A percentile compares a stretch with the other conserved stretches of the same genome.
phyloP scores from a whole-genome alignment of 306 rosid species.

The Quercus alba region DNA sequence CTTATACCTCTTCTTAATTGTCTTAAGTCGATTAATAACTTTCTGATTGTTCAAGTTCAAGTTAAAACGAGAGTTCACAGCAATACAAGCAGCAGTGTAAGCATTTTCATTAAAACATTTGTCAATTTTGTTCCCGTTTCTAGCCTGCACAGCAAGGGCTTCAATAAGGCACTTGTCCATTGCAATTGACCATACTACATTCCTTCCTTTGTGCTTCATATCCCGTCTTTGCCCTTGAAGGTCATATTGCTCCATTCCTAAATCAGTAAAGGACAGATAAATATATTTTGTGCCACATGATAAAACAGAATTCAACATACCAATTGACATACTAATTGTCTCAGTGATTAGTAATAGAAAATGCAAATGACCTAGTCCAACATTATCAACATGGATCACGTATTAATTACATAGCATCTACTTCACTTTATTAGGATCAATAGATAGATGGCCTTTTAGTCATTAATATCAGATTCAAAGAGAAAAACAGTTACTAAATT shows the following conservation, averaged over 20 bases:
- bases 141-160: slow-evolving; percentile 73
- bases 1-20: slow-evolving; percentile 77
- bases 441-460: no score
- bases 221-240: slow-evolving; percentile 60
- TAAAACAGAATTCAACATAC: neutral
- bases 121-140: slow-evolving; percentile 68
- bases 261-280: neutral
- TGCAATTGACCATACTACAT: slow-evolving; percentile 81
- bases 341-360: neutral
- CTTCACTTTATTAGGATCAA: neutral
- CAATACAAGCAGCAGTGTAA: slow-evolving; percentile 71
- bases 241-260: slow-evolving; percentile 70
- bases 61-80: slow-evolving; percentile 66
- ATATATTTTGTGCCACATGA: neutral
- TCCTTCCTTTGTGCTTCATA: slow-evolving; percentile 72
- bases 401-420: neutral
- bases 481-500: no score
- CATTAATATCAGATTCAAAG: no score
- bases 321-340: neutral
- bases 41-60: slow-evolving; percentile 77
- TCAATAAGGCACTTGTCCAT: slow-evolving; percentile 81
- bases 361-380: neutral
- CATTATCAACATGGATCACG: neutral
- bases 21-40: slow-evolving; percentile 75
- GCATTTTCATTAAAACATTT: slow-evolving; percentile 85